phyloP scores from a whole-genome alignment of 1,139 yeast genomes.

The Candida pseudoviswanathii region DNA sequence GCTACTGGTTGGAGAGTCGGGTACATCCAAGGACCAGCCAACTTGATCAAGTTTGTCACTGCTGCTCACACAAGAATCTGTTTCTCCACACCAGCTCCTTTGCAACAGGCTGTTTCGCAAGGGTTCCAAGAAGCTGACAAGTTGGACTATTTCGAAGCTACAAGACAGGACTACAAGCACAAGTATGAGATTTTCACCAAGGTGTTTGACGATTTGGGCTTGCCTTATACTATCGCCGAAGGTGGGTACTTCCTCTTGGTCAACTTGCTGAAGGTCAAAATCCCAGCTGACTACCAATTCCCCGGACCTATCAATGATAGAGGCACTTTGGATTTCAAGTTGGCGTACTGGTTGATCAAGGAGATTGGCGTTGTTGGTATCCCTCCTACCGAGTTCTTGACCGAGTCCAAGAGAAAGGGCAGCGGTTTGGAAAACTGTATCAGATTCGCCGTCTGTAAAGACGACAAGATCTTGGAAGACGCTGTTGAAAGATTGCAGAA shows the following conservation, averaged over 20 bases:
- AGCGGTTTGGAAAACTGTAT: constrained; percentile 79
- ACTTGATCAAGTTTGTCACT: constrained; percentile 75
- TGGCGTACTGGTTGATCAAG: constrained; percentile 89
- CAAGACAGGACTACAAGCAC: constrained; percentile 63
- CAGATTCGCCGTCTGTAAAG: constrained; percentile 96
- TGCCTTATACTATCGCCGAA: constrained; percentile 87
- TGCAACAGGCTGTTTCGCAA: constrained; percentile 87
- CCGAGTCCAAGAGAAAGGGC: constrained; percentile 59
- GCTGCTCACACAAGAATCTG: constrained; percentile 94
- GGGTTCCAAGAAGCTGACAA: constrained; percentile 66
- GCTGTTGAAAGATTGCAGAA: constrained; percentile 77
- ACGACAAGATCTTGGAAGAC: constrained; percentile 72
- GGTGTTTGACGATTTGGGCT: constrained; percentile 81
- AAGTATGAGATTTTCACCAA: constrained; percentile 73
- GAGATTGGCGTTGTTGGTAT: constrained; percentile 94
- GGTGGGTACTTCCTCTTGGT: constrained; percentile 94
- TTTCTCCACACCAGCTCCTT: constrained; percentile 87
- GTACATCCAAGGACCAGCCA: constrained; percentile 89
- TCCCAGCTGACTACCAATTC: constrained; percentile 70
- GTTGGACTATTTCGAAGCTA: constrained; percentile 66
- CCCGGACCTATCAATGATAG: constrained; percentile 65
- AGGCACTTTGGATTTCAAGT: constrained; percentile 81
- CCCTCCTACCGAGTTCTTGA: constrained; percentile 93
- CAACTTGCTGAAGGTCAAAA: constrained; percentile 76
- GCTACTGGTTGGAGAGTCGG: constrained; percentile 99